These are phyloP conservation scores for Hypoxylon sp. DNA, from an alignment of 2,329 filamentous ascomycete species.

Conservation along the genomic window DNA sequence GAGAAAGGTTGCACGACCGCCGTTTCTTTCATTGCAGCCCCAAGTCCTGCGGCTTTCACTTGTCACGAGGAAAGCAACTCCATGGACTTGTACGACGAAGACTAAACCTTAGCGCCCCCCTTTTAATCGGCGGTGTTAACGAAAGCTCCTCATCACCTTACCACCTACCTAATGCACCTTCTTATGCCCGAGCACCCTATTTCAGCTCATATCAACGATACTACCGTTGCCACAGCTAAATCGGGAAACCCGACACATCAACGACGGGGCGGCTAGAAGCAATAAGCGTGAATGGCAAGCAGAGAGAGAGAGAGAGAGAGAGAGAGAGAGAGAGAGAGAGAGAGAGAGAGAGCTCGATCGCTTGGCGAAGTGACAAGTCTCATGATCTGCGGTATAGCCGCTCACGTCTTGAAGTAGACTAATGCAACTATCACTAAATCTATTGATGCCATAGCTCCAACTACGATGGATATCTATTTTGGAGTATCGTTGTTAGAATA, in stretches of 20 bases:
- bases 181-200: conserved; percentile 16
- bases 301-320: no score
- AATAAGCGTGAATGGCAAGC: conserved; percentile 9
- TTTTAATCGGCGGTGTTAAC: conserved; percentile 1
- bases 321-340: no score
- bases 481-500: conserved; percentile 5
- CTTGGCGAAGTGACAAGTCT: conserved; percentile 7
- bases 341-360: conserved; percentile 4
- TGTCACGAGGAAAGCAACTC: conserved; percentile 8
- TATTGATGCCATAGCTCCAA: conserved; percentile 15
- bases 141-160: no score
- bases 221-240: conserved; percentile 9
- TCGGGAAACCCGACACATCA: conserved; percentile 17
- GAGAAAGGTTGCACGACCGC: background rate
- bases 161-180: conserved; percentile 4
- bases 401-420: conserved; percentile 3
- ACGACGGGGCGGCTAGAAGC: conserved; percentile 2
- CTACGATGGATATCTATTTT: conserved; percentile 6
- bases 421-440: conserved; percentile 22
- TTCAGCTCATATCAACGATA: conserved; percentile 6
- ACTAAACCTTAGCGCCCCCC: conserved; percentile 1
- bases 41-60: conserved; percentile 1
- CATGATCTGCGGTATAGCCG: conserved; percentile 26
- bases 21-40: conserved; percentile 7
- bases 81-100: conserved; percentile 16